Evolutionary conservation across 2,329 filamentous ascomycete genomes (phyloP).

Genomic region (Trichoderma sp.): DNA sequence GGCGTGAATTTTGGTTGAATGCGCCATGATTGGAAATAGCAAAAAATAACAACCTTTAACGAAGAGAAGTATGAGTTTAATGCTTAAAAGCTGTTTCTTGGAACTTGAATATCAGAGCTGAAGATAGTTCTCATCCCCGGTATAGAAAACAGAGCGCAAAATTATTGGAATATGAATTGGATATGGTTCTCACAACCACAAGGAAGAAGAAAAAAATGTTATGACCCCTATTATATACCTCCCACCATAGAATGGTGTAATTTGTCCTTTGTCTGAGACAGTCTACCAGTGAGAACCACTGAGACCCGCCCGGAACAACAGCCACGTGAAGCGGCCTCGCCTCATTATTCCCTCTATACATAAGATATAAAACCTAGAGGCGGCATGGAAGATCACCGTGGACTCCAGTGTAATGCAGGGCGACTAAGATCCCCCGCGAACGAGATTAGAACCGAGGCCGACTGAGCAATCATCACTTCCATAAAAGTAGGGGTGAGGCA

Average conservation of each 20-base stretch:
- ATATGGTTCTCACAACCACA: not conserved
- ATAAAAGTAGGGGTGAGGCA: not conserved
- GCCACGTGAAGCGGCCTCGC: not conserved
- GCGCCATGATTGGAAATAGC: not conserved
- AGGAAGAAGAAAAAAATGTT: not conserved
- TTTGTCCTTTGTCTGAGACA: not conserved
- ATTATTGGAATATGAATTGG: not conserved
- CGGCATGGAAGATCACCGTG: too few relatives aligned
- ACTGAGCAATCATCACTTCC: not conserved
- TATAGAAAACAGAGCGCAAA: not conserved
- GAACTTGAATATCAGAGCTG: not conserved
- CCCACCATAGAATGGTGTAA: not conserved
- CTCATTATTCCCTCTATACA: not conserved
- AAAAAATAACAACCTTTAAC: not conserved
- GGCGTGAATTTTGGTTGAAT: conserved; percentile 13
- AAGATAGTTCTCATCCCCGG: not conserved
- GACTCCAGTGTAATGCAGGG: not conserved
- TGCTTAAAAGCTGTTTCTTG: not conserved
- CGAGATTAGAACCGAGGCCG: not conserved
- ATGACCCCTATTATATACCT: not conserved
- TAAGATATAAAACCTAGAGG: not conserved
- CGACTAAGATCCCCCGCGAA: not conserved
- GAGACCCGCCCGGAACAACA: not conserved
- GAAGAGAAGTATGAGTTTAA: not conserved
- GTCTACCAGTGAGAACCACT: not conserved